These are phyloP conservation scores for Metschnikowia santaceciliae DNA, from an alignment of 805 yeast genomes.

Conservation along the genomic window DNA sequence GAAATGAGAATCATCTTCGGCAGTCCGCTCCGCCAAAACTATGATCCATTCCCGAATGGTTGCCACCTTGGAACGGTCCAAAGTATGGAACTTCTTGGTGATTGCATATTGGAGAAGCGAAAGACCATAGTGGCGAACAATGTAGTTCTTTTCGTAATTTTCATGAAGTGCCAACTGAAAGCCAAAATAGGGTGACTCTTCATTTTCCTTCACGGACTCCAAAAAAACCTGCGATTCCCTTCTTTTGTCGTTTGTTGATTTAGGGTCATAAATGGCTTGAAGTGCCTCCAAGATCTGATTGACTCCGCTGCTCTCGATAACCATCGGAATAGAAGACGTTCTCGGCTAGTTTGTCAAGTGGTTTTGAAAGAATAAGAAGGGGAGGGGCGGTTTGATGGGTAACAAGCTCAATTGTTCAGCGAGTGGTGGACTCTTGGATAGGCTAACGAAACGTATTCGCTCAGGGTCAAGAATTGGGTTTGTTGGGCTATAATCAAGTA, in stretches of 20 bases:
- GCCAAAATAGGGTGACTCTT: slow-evolving; percentile 90
- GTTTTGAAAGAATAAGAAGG: not conserved
- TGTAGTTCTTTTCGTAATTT: slow-evolving; percentile 52
- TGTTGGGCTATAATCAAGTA: not conserved
- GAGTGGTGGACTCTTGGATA: not conserved
- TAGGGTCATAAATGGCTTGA: slow-evolving; percentile 66
- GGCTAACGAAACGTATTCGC: not conserved
- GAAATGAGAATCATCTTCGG: slow-evolving; percentile 77
- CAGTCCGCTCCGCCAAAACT: slow-evolving; percentile 62
- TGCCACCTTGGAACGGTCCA: slow-evolving; percentile 50
- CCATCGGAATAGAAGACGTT: slow-evolving; percentile 11
- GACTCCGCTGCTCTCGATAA: slow-evolving; percentile 66
- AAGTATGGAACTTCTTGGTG: slow-evolving; percentile 50
- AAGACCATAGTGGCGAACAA: slow-evolving; percentile 88
- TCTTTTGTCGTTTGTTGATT: slow-evolving; percentile 54
- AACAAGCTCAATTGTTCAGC: not conserved
- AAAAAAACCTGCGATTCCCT: slow-evolving; percentile 58
- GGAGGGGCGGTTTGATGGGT: not conserved
- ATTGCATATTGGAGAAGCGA: slow-evolving; percentile 75
- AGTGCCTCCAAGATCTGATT: slow-evolving; percentile 75
- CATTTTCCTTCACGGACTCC: slow-evolving; percentile 69
- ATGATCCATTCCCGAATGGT: slow-evolving; percentile 83
- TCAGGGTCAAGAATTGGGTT: not conserved
- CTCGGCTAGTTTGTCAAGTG: not conserved
- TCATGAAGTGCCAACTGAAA: slow-evolving; percentile 72